phyloP scores from a whole-genome alignment of 148 eudicot species.

The Chenopodium formosanum region DNA sequence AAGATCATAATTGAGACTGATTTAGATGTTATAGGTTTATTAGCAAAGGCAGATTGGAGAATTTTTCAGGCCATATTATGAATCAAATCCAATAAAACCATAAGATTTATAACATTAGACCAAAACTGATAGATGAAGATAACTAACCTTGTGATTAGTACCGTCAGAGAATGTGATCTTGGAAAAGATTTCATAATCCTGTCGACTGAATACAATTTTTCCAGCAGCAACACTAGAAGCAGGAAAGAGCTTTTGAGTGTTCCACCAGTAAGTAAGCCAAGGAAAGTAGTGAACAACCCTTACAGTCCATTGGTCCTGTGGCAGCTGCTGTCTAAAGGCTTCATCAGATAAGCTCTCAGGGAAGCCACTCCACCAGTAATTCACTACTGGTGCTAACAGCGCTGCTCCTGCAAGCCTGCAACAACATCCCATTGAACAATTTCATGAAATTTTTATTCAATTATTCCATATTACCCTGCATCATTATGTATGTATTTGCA shows the following conservation, averaged over 20 bases:
- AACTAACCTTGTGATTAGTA: not conserved
- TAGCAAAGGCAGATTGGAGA: not conserved
- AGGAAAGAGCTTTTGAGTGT: constrained; percentile 62
- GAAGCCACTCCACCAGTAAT: constrained; percentile 61
- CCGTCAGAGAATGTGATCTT: constrained; percentile 9
- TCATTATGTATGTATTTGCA: not conserved
- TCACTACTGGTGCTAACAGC: constrained; percentile 53
- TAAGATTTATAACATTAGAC: not conserved
- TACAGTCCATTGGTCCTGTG: constrained; percentile 50
- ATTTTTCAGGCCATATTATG: not conserved
- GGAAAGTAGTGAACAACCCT: constrained; percentile 49
- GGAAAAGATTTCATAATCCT: constrained; percentile 28
- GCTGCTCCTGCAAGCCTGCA: constrained; percentile 55
- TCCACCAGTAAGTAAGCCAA: constrained; percentile 65
- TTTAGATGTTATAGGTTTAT: not conserved
- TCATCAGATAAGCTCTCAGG: constrained; percentile 39
- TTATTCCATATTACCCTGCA: not conserved
- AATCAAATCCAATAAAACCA: not conserved
- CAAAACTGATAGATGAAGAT: not conserved
- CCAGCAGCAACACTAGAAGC: constrained; percentile 43
- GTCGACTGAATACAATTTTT: constrained; percentile 27
- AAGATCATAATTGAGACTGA: not conserved
- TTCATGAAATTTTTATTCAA: not conserved
- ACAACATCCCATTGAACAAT: not conserved
- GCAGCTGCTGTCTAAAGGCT: constrained; percentile 37